These are phyloP conservation scores for Lanmaoa rubissima DNA, from an alignment of 768 basidiomycete genomes.

Conservation along the genomic window DNA sequence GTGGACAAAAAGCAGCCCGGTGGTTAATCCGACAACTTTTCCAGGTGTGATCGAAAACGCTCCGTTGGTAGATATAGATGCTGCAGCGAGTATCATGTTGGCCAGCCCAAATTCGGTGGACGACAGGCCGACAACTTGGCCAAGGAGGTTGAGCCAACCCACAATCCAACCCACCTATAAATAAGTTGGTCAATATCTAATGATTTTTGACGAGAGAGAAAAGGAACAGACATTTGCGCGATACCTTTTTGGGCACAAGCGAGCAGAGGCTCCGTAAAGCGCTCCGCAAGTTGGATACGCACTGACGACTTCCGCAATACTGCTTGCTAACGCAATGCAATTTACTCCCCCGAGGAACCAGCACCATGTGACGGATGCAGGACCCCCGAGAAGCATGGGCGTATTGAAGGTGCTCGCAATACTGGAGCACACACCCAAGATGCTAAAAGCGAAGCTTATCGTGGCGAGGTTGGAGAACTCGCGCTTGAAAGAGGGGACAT, in stretches of 20 bases:
- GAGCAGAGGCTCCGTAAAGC: constrained; percentile 75
- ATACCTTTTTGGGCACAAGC: constrained; percentile 60
- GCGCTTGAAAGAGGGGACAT: constrained; percentile 36
- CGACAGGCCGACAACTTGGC: constrained; percentile 27
- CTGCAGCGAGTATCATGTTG: constrained; percentile 32
- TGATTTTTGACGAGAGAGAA: not conserved
- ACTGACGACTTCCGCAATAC: constrained; percentile 32
- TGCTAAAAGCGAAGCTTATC: constrained; percentile 33
- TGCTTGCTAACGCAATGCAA: constrained; percentile 31
- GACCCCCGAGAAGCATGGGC: constrained; percentile 37
- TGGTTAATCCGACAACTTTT: constrained; percentile 42
- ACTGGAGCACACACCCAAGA: constrained; percentile 39
- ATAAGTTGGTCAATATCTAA: not conserved
- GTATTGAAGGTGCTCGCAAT: constrained; percentile 39
- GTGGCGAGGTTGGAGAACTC: constrained; percentile 44
- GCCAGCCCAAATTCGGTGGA: constrained; percentile 40
- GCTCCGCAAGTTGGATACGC: constrained; percentile 33
- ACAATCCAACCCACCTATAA: constrained; percentile 29
- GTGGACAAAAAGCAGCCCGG: constrained; percentile 41
- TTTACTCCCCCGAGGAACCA: constrained; percentile 32
- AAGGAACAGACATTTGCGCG: constrained; percentile 52
- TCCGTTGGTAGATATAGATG: constrained; percentile 27
- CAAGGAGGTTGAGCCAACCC: constrained; percentile 34
- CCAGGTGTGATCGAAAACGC: constrained; percentile 36
- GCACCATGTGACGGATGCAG: constrained; percentile 37